phyloP scores from a whole-genome alignment of 768 basidiomycete genomes.

The Tricholoma terreum region DNA sequence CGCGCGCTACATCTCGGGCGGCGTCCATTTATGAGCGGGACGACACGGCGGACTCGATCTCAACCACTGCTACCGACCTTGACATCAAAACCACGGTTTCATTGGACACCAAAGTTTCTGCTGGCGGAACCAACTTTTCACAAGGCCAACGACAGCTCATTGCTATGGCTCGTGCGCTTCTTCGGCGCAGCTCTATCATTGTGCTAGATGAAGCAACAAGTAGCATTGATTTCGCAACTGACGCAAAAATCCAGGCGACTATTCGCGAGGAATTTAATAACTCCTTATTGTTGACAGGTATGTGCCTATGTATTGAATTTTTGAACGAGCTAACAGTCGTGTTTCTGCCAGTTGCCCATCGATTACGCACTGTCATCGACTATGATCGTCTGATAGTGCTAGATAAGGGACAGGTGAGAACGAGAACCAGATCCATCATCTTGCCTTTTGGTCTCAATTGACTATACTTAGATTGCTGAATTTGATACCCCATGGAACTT shows the following conservation, averaged over 20 bases:
- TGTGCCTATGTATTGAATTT: conserved; percentile 16
- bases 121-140: conserved; percentile 88
- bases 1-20: conserved; percentile 41
- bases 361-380: conserved; percentile 76
- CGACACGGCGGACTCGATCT: conserved; percentile 36
- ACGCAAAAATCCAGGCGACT: conserved; percentile 85
- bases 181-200: conserved; percentile 69
- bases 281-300: conserved; percentile 71
- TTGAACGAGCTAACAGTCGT: background rate
- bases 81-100: conserved; percentile 57
- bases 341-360: conserved; percentile 56
- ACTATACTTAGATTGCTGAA: conserved; percentile 45
- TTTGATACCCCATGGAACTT: conserved; percentile 73
- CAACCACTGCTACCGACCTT: conserved; percentile 48
- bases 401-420: conserved; percentile 58
- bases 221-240: conserved; percentile 84
- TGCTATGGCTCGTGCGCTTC: conserved; percentile 79
- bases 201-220: conserved; percentile 84
- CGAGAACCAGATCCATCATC: background rate
- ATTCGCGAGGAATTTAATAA: conserved; percentile 83
- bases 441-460: background rate
- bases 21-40: conserved; percentile 43
- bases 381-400: conserved; percentile 77
- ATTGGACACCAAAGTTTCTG: conserved; percentile 76
- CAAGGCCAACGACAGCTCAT: conserved; percentile 90